Evolutionary conservation across 31 red algal genomes (phyloP), one percentile per base, ranked within the genome.

Genomic region (Odonthalia washingtoniensis): DNA sequence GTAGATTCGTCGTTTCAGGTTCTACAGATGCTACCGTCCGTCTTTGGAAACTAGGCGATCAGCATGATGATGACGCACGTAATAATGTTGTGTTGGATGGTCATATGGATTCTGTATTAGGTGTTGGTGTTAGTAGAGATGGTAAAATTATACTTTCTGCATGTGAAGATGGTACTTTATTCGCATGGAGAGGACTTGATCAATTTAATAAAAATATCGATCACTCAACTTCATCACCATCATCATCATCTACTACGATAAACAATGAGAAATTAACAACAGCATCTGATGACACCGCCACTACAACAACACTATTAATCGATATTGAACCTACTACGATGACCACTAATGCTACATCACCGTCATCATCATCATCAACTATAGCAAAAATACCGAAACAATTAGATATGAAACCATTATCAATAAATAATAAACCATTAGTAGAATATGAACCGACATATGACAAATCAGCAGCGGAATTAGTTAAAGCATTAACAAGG

Each of bases 21-120:
- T 86, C 78, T 43, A 88, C 90, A 18, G 95, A 97, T 74, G 81
- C 87, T 26, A 97, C 91, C 32, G 88, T 97, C 39, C 75, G 95
- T 16, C 73, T 85, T 31, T 97, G 95, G 95, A 87, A 86, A 30
- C 43, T 97, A 40, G 78, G 43, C 42, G 88, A 72, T 57, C 12
- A 21, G 9, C 9, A 9, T 57, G 49, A 14, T 28, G 76, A 86
- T 49, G 70, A 69, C 4, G 81, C 61, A 39, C 79, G 84, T 1
- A 27, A 46, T 43, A 39, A 70, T 41, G 60, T 49, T 27, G 81
- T 89, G 9, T 70, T 57, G 24, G 81, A 78, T 79, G 92, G 86
- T 52, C 92, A 94, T 82, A 65, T 40, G 28, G 92, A 94, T 73
- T 76, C 78, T n/a, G 92, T 94, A 16, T 31, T 94, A 26, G 46